Percentiles rank a stretch among this genome's conserved stretches.
Evolutionary conservation across 2,329 filamentous ascomycete genomes (phyloP).

Genomic region (Diaporthe australafricana): DNA sequence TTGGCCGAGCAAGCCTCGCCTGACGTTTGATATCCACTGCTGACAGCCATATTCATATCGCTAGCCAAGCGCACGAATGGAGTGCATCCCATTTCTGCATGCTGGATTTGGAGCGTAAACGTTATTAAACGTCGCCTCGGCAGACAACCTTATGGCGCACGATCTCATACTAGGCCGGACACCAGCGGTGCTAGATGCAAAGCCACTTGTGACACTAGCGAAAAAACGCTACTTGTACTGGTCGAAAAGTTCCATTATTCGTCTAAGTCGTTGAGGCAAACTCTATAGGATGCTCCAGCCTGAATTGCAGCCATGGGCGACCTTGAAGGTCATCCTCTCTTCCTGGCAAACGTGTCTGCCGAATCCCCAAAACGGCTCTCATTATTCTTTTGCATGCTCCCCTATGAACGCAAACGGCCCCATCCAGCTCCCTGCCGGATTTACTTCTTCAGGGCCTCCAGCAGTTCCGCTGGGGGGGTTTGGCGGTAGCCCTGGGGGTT

Average conservation of each 20-base stretch:
- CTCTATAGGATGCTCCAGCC: constrained; percentile 27
- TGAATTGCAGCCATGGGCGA: constrained; percentile 9
- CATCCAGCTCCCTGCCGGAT: neutral
- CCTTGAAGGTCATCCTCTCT: constrained; percentile 9
- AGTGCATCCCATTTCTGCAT: neutral
- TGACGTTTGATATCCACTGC: neutral
- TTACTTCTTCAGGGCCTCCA: constrained; percentile 70
- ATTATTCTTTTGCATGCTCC: constrained; percentile 12
- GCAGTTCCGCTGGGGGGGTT: constrained; percentile 84
- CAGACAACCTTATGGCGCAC: neutral
- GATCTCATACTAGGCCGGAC: neutral
- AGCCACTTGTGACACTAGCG: neutral
- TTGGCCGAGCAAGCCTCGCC: neutral
- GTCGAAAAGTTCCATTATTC: constrained; percentile 29
- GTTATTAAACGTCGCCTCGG: too few relatives aligned
- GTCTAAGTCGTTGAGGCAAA: constrained; percentile 33
- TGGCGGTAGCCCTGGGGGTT: constrained; percentile 96
- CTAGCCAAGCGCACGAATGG: neutral
- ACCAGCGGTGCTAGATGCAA: neutral
- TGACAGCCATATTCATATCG: neutral
- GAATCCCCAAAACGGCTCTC: neutral
- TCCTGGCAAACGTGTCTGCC: constrained; percentile 4
- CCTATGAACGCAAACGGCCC: neutral
- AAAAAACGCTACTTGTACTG: neutral
- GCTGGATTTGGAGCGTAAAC: too few relatives aligned